Percentiles rank a stretch among this genome's conserved stretches.
Evolutionary conservation across 78 protist genomes (phyloP).

Genomic region (Emiliania huxleyi): DNA sequence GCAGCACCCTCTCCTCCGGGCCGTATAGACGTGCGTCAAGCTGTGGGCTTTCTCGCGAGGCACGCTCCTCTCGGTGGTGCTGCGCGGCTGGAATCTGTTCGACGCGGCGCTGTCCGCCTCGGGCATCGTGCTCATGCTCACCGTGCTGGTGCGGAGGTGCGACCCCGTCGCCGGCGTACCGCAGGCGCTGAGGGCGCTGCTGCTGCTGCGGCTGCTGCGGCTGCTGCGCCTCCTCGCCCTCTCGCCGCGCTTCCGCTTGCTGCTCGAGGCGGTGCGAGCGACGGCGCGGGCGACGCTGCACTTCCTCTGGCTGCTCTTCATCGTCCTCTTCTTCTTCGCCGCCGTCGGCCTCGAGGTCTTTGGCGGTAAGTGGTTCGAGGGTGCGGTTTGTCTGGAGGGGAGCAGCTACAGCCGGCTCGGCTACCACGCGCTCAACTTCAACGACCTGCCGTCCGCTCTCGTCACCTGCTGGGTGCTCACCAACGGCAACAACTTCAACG

Average conservation of each 20-base stretch:
- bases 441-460: background rate
- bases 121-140: background rate
- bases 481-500: background rate
- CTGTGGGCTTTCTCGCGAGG: background rate
- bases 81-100: background rate
- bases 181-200: background rate
- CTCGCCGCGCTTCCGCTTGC: background rate
- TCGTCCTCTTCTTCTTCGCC: background rate
- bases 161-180: background rate
- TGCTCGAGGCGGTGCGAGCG: background rate
- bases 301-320: background rate
- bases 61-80: too few relatives aligned
- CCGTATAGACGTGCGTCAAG: background rate
- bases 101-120: background rate
- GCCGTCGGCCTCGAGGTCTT: background rate
- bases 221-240: background rate
- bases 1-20: too few relatives aligned
- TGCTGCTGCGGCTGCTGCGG: background rate
- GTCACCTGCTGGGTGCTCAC: background rate
- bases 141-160: background rate
- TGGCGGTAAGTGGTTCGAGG: background rate
- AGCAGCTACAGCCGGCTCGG: background rate
- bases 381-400: background rate
- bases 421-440: background rate
- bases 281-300: background rate